Percentiles rank a stretch among this genome's conserved stretches.
phyloP scores from a whole-genome alignment of 169 alveolate species.

The Plasmodium gaboni region DNA sequence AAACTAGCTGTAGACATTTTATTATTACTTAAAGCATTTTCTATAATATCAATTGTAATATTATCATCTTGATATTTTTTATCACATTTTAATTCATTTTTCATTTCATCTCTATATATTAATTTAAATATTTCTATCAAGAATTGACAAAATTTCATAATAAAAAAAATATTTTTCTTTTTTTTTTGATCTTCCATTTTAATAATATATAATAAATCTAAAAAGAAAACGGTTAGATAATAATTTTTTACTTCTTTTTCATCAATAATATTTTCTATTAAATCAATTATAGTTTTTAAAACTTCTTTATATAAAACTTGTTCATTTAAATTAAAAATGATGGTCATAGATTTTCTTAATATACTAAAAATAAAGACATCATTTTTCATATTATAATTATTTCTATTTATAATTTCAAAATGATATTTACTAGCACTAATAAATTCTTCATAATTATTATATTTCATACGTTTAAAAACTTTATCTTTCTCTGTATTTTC shows the following conservation, averaged over 20 bases:
- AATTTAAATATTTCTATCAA: conserved; percentile 53
- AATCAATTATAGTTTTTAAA: conserved; percentile 31
- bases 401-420: conserved; percentile 22
- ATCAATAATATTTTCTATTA: conserved; percentile 62
- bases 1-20: conserved; percentile 27
- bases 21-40: conserved; percentile 29
- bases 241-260: conserved; percentile 49
- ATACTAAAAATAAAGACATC: conserved; percentile 72
- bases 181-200: conserved; percentile 53
- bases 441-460: conserved; percentile 58
- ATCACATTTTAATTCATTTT: conserved; percentile 15
- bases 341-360: conserved; percentile 44
- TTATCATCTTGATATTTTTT: conserved; percentile 29
- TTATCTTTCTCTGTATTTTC: conserved; percentile 7
- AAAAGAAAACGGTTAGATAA: conserved; percentile 51
- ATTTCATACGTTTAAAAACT: neutral
- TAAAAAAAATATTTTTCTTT: conserved; percentile 52
- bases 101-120: conserved; percentile 52
- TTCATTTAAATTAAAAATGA: conserved; percentile 41
- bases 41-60: conserved; percentile 44
- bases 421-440: conserved; percentile 43
- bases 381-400: conserved; percentile 37
- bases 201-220: conserved; percentile 46
- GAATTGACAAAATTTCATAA: conserved; percentile 64
- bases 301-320: conserved; percentile 60